phyloP scores from a whole-genome alignment of 192 early-diverging fungal genomes.

The Backusella morwellensis region DNA sequence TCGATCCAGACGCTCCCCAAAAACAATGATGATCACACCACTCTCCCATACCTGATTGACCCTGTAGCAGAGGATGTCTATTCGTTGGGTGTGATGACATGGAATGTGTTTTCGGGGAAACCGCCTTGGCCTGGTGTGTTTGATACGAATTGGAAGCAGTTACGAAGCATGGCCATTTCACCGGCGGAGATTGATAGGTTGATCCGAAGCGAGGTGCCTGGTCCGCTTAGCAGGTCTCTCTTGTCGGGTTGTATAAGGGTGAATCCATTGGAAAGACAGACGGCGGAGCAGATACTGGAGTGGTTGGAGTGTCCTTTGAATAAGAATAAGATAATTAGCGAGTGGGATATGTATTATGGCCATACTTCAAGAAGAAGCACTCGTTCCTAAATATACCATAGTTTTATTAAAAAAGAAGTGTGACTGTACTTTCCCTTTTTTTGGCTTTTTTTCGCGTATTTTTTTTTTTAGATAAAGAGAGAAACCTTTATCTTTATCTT shows the following conservation, averaged over 20 bases:
- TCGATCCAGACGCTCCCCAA: conserved; percentile 54
- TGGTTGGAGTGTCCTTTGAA: conserved; percentile 39
- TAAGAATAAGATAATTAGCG: not conserved
- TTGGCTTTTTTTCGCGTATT: too few relatives aligned
- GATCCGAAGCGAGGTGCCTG: conserved; percentile 41
- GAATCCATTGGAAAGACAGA: conserved; percentile 36
- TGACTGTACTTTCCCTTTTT: not conserved
- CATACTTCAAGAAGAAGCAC: not conserved
- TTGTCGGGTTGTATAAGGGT: conserved; percentile 42
- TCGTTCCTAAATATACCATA: too few relatives aligned
- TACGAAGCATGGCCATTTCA: conserved; percentile 45
- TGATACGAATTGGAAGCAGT: conserved; percentile 50
- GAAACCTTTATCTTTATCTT: too few relatives aligned
- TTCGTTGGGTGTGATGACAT: conserved; percentile 49
- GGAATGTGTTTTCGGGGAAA: conserved; percentile 55
- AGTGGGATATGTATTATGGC: not conserved
- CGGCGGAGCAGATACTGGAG: conserved; percentile 36
- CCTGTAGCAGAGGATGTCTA: conserved; percentile 55
- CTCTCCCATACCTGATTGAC: conserved; percentile 42
- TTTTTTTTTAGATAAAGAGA: too few relatives aligned
- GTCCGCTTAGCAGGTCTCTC: conserved; percentile 32
- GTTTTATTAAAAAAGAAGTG: not conserved
- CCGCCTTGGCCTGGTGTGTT: conserved; percentile 58
- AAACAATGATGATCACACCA: conserved; percentile 39
- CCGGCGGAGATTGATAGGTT: conserved; percentile 39